Evolutionary conservation across 2,329 filamentous ascomycete species (phyloP).

Genomic region (Pestalotiopsis sp.): DNA sequence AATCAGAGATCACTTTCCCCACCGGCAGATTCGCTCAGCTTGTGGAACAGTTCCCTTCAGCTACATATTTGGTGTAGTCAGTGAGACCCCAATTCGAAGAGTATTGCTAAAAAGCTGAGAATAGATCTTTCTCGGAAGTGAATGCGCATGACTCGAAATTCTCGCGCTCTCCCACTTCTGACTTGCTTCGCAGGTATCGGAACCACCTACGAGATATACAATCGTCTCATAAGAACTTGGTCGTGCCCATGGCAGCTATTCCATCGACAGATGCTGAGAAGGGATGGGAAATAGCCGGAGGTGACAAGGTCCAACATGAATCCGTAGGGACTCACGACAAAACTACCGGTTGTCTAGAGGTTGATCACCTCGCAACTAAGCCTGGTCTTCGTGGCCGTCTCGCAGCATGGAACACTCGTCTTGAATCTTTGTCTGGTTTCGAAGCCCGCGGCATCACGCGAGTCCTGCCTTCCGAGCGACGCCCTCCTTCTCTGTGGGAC

Average conservation of each 20-base stretch:
- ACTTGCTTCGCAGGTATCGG: no score
- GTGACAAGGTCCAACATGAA: neutral
- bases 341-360: neutral
- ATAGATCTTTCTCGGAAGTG: no score
- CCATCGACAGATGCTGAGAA: neutral
- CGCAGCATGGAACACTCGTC: neutral
- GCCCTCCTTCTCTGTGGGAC: constrained; percentile 16
- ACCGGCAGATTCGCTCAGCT: neutral
- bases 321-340: neutral
- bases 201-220: no score
- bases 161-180: no score
- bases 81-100: neutral
- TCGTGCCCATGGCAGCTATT: neutral
- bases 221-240: no score
- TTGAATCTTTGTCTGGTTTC: constrained; percentile 19
- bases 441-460: constrained; percentile 43
- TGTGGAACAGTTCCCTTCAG: neutral
- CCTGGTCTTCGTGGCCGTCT: neutral
- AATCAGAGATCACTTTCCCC: constrained; percentile 2
- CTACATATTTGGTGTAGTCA: neutral
- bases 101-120: neutral
- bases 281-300: neutral
- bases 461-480: constrained; percentile 38
- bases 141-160: no score
- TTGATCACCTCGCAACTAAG: neutral